Evolutionary conservation across 345 rosid genomes (phyloP).

Genomic region (Eutrema japonicum): DNA sequence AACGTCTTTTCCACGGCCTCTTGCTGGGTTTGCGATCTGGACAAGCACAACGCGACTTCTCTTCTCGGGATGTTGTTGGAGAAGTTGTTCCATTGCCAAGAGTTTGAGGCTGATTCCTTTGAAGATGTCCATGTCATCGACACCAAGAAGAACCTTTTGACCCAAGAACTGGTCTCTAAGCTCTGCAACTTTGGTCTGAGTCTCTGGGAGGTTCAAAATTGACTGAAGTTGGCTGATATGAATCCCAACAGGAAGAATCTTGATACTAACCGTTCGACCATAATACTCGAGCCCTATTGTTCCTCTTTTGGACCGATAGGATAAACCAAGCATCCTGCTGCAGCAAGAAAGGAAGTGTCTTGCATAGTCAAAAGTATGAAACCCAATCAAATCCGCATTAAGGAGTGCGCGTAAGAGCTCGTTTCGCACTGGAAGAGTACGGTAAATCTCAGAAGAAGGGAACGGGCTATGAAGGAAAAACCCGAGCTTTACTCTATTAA

Average conservation of each 20-base stretch:
- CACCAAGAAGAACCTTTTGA: constrained; percentile 80
- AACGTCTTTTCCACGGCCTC: constrained; percentile 91
- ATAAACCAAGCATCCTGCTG: constrained; percentile 91
- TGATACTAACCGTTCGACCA: constrained; percentile 88
- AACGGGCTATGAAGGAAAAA: constrained; percentile 95
- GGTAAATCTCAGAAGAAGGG: constrained; percentile 91
- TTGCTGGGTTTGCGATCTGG: constrained; percentile 95
- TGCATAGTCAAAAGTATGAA: constrained; percentile 95
- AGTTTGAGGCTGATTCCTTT: constrained; percentile 94
- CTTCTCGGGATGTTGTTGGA: constrained; percentile 68
- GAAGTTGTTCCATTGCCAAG: constrained; percentile 93
- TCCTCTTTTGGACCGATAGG: constrained; percentile 90
- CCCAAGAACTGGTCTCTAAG: constrained; percentile 61
- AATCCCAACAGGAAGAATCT: constrained; percentile 93
- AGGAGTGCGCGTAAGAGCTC: constrained; percentile 85
- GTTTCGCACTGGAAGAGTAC: constrained; percentile 86
- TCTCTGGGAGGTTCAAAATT: constrained; percentile 73
- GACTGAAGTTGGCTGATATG: constrained; percentile 86
- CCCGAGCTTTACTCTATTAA: constrained; percentile 87
- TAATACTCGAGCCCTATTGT: constrained; percentile 87
- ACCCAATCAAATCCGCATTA: constrained; percentile 83
- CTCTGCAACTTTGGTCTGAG: constrained; percentile 68
- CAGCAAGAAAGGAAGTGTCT: constrained; percentile 95
- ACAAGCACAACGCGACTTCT: constrained; percentile 81
- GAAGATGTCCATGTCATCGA: constrained; percentile 96